Evolutionary conservation across 140 eudicot genomes (phyloP).

Genomic region (Cichorium intybus): DNA sequence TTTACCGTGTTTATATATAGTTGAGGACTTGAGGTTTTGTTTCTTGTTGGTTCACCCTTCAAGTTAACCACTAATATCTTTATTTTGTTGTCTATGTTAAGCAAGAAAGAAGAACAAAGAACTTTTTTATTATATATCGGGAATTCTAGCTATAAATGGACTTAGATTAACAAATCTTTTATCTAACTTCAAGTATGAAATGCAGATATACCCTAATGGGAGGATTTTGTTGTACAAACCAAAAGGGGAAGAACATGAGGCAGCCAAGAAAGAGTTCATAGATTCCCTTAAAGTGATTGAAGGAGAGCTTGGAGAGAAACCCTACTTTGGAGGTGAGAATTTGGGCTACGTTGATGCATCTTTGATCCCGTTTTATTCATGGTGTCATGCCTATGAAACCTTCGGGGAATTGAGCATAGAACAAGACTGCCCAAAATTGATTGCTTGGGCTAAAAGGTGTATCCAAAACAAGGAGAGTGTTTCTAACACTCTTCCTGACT

Average conservation of each 20-base stretch:
- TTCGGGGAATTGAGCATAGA: constrained; percentile 36
- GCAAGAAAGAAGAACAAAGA: too few relatives aligned
- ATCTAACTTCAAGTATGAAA: neutral
- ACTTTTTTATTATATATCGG: too few relatives aligned
- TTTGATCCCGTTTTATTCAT: constrained; percentile 40
- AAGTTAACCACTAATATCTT: too few relatives aligned
- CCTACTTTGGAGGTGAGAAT: too few relatives aligned
- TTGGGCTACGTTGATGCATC: constrained; percentile 45
- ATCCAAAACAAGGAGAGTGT: constrained; percentile 38
- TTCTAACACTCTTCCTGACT: constrained; percentile 28
- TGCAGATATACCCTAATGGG: constrained; percentile 21
- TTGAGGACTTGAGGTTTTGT: neutral
- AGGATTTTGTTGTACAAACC: constrained; percentile 14
- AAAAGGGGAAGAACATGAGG: too few relatives aligned
- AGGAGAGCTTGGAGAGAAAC: constrained; percentile 54
- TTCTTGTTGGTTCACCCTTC: neutral
- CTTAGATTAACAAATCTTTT: neutral
- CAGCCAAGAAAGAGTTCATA: constrained; percentile 34
- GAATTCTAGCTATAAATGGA: too few relatives aligned
- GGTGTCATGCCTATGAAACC: constrained; percentile 49
- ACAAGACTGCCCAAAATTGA: constrained; percentile 41
- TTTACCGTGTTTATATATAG: neutral
- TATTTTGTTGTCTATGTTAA: too few relatives aligned
- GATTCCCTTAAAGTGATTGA: constrained; percentile 39
- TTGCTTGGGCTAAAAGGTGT: constrained; percentile 53